Base-by-base conservation (phyloP, 1,139 yeast species). In the Lodderomyces beijingensis region DNA sequence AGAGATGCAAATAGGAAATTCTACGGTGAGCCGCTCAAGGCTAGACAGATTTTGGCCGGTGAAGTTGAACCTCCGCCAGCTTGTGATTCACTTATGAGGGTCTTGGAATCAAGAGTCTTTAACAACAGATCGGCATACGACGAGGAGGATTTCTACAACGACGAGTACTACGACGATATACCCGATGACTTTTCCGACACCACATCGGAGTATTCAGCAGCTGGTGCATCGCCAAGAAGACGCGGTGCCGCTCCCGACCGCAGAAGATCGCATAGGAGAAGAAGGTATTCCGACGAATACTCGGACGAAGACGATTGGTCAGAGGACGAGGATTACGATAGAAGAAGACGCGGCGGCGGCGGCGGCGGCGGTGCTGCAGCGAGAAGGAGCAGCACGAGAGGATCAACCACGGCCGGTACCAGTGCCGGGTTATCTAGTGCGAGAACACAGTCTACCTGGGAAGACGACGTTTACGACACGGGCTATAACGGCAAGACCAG, bases 1-100 rank as follows among this genome's bases (percentile, higher is more conserved):
- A 76, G 97, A 60, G 98, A 91, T 49, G 96, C 97, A 21, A 91
- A 91, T 59, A 73, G 96, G 52, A 88, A 88, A 61, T 89, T 91
- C 53, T 91, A 91, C 55, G 97, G 98, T 26, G 73, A 69, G 47
- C 78, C 76, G 44, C 83, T 95, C 57, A 88, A 89, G 43, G 95
- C 97, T 14, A 77, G 87, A 57, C 70, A 70, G 50, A 85, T 91
- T 51, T 68, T 91, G 39, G 65, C 82, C 6, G 98, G 98, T 25
- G 74, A 83, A 45, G 87, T 89, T 13, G 94, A 88, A 32, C 75
- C 95, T 3, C 97, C 98, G 1, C 91, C 96, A 21, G 91, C 85
- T n/a, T 83, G 88, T 47, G 97, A 88, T 44, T 74, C 94, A 8
- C 70, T 91, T 41, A 81, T 87, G 77, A 74, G 95, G 50, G 82